Conservation (phyloP, 2,329 filamentous ascomycete species). For the Bertia moriformis region DNA sequence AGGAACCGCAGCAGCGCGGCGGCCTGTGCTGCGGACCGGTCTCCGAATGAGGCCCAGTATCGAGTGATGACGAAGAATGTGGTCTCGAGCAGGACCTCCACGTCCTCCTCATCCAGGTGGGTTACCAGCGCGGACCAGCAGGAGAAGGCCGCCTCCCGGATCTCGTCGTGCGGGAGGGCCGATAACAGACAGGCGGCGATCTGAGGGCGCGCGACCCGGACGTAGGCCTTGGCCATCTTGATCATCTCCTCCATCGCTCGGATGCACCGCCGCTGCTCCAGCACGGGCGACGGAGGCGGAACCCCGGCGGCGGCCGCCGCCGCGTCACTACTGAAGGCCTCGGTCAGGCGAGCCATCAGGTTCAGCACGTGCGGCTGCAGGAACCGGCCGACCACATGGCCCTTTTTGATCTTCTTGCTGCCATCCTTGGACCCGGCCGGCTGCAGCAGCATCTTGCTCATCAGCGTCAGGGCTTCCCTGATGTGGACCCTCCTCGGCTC, state of each 20-base stretch:
- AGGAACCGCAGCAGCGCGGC: constrained; percentile 50
- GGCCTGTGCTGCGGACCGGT: constrained; percentile 41
- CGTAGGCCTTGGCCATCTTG: constrained; percentile 54
- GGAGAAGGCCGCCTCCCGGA: constrained; percentile 67
- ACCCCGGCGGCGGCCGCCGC: constrained; percentile 12
- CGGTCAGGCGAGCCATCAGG: constrained; percentile 69
- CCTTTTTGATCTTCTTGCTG: constrained; percentile 31
- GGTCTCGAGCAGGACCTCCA: constrained; percentile 69
- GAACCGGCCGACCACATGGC: constrained; percentile 55
- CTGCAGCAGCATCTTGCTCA: constrained; percentile 26
- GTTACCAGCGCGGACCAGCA: constrained; percentile 73
- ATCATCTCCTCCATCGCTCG: constrained; percentile 82
- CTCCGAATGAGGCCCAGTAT: constrained; percentile 60
- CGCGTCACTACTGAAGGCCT: constrained; percentile 56
- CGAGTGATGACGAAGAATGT: constrained; percentile 77
- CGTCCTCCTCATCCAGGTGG: constrained; percentile 62
- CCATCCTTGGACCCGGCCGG: constrained; percentile 23
- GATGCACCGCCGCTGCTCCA: constrained; percentile 66
- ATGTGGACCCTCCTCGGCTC: constrained; percentile 42
- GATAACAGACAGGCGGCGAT: constrained; percentile 85
- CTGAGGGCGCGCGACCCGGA: constrained; percentile 72
- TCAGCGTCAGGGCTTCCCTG: constrained; percentile 22
- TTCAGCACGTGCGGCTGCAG: constrained; percentile 74
- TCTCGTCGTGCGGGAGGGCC: constrained; percentile 57
- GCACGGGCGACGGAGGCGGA: constrained; percentile 35